Evolutionary conservation across 202 grass and related monocot genomes (phyloP), one percentile per base, ranked within the genome.

Genomic region (Setaria italica): DNA sequence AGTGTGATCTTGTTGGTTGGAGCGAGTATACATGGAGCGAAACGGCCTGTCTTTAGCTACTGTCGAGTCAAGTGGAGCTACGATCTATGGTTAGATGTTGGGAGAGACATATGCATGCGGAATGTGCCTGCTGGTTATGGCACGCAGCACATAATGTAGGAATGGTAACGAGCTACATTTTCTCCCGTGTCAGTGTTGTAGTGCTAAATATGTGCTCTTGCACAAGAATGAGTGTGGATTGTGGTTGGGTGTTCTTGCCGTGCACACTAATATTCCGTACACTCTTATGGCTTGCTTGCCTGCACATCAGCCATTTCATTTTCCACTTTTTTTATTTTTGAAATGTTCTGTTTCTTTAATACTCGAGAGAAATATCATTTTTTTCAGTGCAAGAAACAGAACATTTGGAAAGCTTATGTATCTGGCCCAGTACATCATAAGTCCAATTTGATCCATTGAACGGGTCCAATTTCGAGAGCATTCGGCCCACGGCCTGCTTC

Each of bases 101-200:
- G 54, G 33, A 19, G 12, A 39, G 6, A 60, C 3, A 71, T 20
- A 45, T n/a, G 50, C 72, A 34, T 1, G 48, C 29, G 11, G 21
- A 67, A 19, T 3, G 5, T 25, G 68, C 67, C 15, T 55, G 50
- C 9, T 47, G 3, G 1, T 3, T 11, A 19, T 66, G 62, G 30
- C 5, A 7, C 39, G 39, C 6, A 41, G 47, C 19, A 14, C 32
- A 11, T 64, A 19, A 3, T 5, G 5, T 46, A 9, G 76, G 84
- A 72, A 86, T 82, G 60, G 60, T 4, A 57, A 76, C 78, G 30
- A 42, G 29, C 42, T 30, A 35, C 21, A 82, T 87, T 87, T 74
- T 76, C 30, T 60, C 30, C 25, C 7, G 30, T 9, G 6, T 35
- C 19, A 6, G 1, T 49, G 41, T 30, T 60, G 62, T 54, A 20